phyloP scores from a whole-genome alignment of 1,284 basidiomycete genomes.

The Pseudozyma flocculosa region DNA sequence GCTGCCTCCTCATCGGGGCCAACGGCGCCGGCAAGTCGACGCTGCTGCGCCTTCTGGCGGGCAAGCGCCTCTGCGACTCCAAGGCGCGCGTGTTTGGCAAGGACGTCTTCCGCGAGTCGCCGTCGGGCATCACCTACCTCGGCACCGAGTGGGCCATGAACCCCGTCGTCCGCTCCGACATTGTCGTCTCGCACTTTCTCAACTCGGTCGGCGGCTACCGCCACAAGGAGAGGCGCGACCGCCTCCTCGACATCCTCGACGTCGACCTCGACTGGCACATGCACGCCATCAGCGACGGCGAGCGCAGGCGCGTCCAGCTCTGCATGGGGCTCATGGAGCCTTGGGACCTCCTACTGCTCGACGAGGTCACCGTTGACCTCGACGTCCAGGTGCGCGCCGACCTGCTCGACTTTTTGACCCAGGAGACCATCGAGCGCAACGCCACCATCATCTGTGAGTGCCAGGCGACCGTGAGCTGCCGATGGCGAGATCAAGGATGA shows the following conservation, averaged over 20 bases:
- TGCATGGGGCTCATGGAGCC: constrained; percentile 95
- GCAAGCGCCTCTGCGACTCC: constrained; percentile 65
- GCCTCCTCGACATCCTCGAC: constrained; percentile 84
- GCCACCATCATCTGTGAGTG: constrained; percentile 85
- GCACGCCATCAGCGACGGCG: constrained; percentile 92
- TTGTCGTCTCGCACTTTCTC: constrained; percentile 68
- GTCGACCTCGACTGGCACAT: constrained; percentile 76
- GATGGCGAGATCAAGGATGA: too few species aligned
- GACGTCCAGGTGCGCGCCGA: constrained; percentile 94
- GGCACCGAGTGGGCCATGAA: constrained; percentile 84
- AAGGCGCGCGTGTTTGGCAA: constrained; percentile 51
- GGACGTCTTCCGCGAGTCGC: constrained; percentile 53
- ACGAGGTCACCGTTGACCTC: constrained; percentile 98
- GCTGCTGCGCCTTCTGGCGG: constrained; percentile 87
- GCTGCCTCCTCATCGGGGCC: constrained; percentile 56
- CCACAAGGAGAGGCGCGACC: constrained; percentile 83
- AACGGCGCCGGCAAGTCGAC: constrained; percentile 88
- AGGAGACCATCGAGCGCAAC: constrained; percentile 75
- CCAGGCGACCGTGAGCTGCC: neutral
- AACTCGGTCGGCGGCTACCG: constrained; percentile 88
- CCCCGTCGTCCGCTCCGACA: constrained; percentile 75
- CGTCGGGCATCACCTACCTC: constrained; percentile 68
- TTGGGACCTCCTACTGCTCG: constrained; percentile 89
- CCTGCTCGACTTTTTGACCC: constrained; percentile 79
- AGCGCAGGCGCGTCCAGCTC: constrained; percentile 88